These are phyloP conservation scores for Talaromyces sp. DNA, from an alignment of 2,329 filamentous ascomycete species.

Conservation along the genomic window DNA sequence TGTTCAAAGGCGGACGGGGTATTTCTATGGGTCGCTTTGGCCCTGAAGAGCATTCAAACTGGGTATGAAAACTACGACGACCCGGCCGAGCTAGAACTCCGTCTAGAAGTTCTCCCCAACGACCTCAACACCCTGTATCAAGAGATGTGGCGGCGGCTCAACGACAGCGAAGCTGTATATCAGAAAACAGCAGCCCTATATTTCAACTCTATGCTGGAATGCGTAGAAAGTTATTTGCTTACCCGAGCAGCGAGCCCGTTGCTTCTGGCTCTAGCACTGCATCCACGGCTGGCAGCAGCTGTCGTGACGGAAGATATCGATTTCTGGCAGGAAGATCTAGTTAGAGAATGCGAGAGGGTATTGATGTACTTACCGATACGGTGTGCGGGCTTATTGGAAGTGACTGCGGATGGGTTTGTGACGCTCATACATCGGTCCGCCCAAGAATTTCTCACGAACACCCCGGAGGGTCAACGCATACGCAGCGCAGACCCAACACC, in stretches of 20 bases:
- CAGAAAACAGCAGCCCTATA: not conserved
- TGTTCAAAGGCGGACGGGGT: slow-evolving; percentile 3
- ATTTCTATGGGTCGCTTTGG: slow-evolving; percentile 4
- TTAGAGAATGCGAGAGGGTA: not conserved
- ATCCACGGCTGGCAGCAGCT: not conserved
- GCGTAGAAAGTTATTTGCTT: not conserved
- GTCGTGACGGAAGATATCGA: not conserved
- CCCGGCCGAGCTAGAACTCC: not conserved
- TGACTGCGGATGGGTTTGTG: slow-evolving; percentile 1
- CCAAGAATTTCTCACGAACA: slow-evolving; percentile 1
- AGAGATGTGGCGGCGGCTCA: not conserved
- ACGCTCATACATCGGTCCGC: not conserved
- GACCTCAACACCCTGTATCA: not conserved
- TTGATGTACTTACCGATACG: not conserved
- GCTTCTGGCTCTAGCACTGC: not conserved
- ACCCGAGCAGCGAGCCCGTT: not conserved
- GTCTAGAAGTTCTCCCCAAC: not conserved
- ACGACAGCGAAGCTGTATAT: not conserved
- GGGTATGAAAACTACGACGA: not conserved
- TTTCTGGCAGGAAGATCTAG: not conserved
- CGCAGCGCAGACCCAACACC: not conserved
- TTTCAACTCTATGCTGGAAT: not conserved
- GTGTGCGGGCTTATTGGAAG: slow-evolving; percentile 1
- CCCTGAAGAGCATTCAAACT: slow-evolving; percentile 1
- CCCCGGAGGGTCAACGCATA: slow-evolving; percentile 1